Percentiles rank a stretch among this genome's conserved stretches.
Conservation (phyloP, 1,139 yeast species). For the Eremothecium sinecaudum region DNA sequence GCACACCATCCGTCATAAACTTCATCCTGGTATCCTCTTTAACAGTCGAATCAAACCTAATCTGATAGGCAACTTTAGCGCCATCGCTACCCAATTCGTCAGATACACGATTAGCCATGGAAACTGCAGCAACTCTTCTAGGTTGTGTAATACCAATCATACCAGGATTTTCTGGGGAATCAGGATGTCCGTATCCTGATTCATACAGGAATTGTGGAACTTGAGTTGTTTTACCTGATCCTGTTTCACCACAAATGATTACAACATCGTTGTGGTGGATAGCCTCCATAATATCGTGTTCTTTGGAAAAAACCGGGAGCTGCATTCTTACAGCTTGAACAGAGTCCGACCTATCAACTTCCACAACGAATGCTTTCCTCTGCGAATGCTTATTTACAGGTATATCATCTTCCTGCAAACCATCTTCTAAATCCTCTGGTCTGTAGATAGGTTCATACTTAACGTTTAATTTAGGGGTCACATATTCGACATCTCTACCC, state of each 20-base stretch:
- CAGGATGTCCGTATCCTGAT: slow-evolving; percentile 69
- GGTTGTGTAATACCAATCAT: slow-evolving; percentile 97
- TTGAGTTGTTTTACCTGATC: slow-evolving; percentile 77
- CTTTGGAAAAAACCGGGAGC: slow-evolving; percentile 86
- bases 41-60: slow-evolving; percentile 76
- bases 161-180: slow-evolving; percentile 63
- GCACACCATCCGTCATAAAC: slow-evolving; percentile 98
- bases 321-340: slow-evolving; percentile 59
- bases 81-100: slow-evolving; percentile 77
- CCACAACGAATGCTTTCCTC: slow-evolving; percentile 60
- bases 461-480: slow-evolving; percentile 43
- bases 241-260: slow-evolving; percentile 87
- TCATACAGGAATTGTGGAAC: slow-evolving; percentile 74
- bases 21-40: slow-evolving; percentile 69
- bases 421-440: slow-evolving; percentile 58
- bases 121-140: slow-evolving; percentile 95
- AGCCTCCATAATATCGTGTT: slow-evolving; percentile 92
- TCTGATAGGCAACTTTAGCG: slow-evolving; percentile 75
- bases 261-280: slow-evolving; percentile 86
- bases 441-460: slow-evolving; percentile 43
- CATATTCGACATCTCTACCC: slow-evolving; percentile 42
- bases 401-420: slow-evolving; percentile 47
- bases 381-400: slow-evolving; percentile 46
- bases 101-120: slow-evolving; percentile 88
- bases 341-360: slow-evolving; percentile 53